Evolutionary conservation across 2,329 filamentous ascomycete genomes (phyloP).

Genomic region (Venturia aucupariae): DNA sequence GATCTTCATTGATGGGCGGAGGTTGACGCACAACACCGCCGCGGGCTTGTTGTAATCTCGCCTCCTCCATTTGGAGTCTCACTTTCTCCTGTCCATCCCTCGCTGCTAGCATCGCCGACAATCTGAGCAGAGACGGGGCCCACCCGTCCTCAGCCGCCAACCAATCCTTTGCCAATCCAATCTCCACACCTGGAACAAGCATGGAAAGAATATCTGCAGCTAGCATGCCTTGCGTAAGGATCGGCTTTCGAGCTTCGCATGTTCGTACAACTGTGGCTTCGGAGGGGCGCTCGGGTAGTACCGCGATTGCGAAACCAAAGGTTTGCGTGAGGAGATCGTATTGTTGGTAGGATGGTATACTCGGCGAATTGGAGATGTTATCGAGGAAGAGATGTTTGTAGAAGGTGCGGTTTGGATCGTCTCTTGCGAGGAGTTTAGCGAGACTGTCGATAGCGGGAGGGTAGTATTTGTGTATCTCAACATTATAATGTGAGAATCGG

Average conservation of each 20-base stretch:
- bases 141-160: slow-evolving; percentile 77
- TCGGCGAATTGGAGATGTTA: slow-evolving; percentile 24
- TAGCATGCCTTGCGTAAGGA: slow-evolving; percentile 84
- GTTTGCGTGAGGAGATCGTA: slow-evolving; percentile 77
- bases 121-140: slow-evolving; percentile 65
- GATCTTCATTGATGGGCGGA: slow-evolving; percentile 25
- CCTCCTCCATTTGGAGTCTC: slow-evolving; percentile 3
- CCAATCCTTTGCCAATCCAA: slow-evolving; percentile 67
- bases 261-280: slow-evolving; percentile 44
- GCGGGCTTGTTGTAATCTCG: slow-evolving; percentile 7
- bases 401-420: slow-evolving; percentile 82
- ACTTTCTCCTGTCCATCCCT: slow-evolving; percentile 15
- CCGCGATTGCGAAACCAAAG: slow-evolving; percentile 78
- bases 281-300: slow-evolving; percentile 56
- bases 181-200: slow-evolving; percentile 62
- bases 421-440: slow-evolving; percentile 82
- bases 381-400: slow-evolving; percentile 81
- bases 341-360: slow-evolving; percentile 40
- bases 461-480: slow-evolving; percentile 74
- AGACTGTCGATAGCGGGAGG: slow-evolving; percentile 83
- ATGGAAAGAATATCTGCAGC: slow-evolving; percentile 81
- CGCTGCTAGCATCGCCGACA: slow-evolving; percentile 58
- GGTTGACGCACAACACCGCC: slow-evolving; percentile 10
- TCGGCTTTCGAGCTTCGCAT: slow-evolving; percentile 75
- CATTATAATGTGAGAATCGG: slow-evolving; percentile 73